A percentile compares a stretch with the other conserved stretches of the same genome.
Conservation (phyloP, 371 early-diverging fungal genomes). For the Mortierella sp. region DNA sequence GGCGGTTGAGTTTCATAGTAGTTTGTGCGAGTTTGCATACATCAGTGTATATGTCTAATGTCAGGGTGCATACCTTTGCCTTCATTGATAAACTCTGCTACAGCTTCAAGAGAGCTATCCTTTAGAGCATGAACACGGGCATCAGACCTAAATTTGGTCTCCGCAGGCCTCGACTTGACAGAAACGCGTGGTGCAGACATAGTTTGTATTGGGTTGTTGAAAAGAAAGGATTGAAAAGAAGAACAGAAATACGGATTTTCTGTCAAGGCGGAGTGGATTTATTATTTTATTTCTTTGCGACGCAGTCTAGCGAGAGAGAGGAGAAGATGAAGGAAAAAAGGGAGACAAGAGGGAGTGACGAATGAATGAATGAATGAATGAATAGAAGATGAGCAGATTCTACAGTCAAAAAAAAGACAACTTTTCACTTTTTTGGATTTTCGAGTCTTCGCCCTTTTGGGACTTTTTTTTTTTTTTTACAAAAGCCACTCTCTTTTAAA, state of each 20-base stretch:
- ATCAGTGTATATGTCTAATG: background rate
- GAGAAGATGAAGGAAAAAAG: no score
- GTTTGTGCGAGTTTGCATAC: background rate
- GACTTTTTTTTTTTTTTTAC: background rate
- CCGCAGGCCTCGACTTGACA: conserved; percentile 11
- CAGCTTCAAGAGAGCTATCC: conserved; percentile 63
- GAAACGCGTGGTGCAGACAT: conserved; percentile 36
- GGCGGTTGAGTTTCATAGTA: background rate
- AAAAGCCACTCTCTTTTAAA: background rate
- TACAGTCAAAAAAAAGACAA: no score
- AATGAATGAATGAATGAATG: no score
- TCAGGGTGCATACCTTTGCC: conserved; percentile 58
- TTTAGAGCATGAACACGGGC: conserved; percentile 29
- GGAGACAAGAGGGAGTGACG: no score
- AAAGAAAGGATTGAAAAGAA: background rate
- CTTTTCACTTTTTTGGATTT: no score
- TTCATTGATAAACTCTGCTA: conserved; percentile 68
- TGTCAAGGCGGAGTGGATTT: no score
- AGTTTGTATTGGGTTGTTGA: background rate
- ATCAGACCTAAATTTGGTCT: conserved; percentile 19
- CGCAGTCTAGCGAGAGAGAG: background rate
- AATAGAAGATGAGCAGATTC: no score
- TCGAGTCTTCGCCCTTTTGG: no score
- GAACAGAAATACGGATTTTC: background rate
- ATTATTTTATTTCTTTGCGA: background rate